Evolutionary conservation across 345 rosid genomes (phyloP), one percentile per base, ranked within the genome.

Genomic region (Cardiospermum halicacabum): DNA sequence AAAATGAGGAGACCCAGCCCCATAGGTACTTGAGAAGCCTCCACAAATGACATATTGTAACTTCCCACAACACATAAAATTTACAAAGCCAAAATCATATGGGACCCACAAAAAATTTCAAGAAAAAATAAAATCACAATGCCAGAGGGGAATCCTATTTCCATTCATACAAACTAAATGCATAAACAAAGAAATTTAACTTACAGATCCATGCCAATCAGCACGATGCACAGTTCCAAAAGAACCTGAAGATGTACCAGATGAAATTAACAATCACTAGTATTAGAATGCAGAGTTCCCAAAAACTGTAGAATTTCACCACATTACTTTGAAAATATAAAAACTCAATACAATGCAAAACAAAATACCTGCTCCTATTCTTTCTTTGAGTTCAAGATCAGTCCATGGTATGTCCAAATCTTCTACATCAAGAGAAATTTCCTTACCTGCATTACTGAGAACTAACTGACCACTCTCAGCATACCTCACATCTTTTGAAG

Each of bases 131-230:
- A 62, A 24, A 51, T 39, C n/a, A 47, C 16, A 28, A 2, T 45
- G 27, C 40, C 12, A 27, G 32, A 31, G 55, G 21, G 25, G 53
- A 43, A 48, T 62, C 25, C 32, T 58, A 15, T 45, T 42, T 26
- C 28, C 22, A 19, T 60, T 4, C 15, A 9, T 3, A 26, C 43
- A 26, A 40, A 21, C 40, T 16, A 61, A 61, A 25, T 37, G 21
- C 15, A 53, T 18, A 47, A 43, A 53, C 27, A 11, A 22, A 58
- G 69, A 59, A 7, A 34, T 40, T 47, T 56, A 62, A 66, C 94
- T 83, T 88, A 95, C 99, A 71, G 99, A 89, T 77, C 98, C 97
- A 86, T 91, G 87, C 99, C 98, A 91, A 60, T 95, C 99, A 75
- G 99, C 99, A 77, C 94, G 98, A 75, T 89, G 96, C 57, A 95